Evolutionary conservation across 1,139 yeast genomes (phyloP), one percentile per base, ranked within the genome.

Genomic region (Geotrichum histeridarum): DNA sequence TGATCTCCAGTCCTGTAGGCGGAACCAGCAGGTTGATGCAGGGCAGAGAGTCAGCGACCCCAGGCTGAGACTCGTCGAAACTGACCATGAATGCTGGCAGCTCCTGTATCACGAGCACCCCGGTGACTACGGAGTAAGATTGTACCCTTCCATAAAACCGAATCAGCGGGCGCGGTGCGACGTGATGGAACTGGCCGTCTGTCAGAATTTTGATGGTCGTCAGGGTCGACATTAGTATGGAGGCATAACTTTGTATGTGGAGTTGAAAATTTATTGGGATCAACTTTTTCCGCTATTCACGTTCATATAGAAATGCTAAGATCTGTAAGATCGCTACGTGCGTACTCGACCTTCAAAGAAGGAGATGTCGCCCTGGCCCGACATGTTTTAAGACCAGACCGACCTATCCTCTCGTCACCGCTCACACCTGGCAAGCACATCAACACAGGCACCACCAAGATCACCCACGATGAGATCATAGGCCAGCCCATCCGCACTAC

Each of bases 321-420:
- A 22, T 3, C 27, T 22, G 27, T 22, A 5, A 22, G 27, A 22
- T 22, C 27, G 27, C 27, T 22, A 5, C 27, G 27, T 22, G 33
- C 31, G 9, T 48, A 52, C 41, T 52, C 51, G 8, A 42, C 43
- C 12, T 56, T 56, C 37, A 39, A 53, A 38, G 46, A 50, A 6
- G 58, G 58, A 11, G 58, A 56, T n/a, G 43, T 56, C n/a, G 54
- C 46, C 1, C 50, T 56, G 7, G 56, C 58, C 8, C 52, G 58
- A 39, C 58, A 53, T 41, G 56, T 56, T 9, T 17, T 55, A 8
- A 42, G 52, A 8, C 58, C 58, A n/a, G 58, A 53, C 46, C 37
- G 55, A 15, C 52, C 54, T 2, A 42, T 44, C 7, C 43, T 55
- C n/a, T 55, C 58, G 4, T 15, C 42, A 4, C 56, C 58, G 12